These are phyloP conservation scores for Porodaedalea pini DNA, from an alignment of 1,284 basidiomycete genomes.

Conservation along the genomic window DNA sequence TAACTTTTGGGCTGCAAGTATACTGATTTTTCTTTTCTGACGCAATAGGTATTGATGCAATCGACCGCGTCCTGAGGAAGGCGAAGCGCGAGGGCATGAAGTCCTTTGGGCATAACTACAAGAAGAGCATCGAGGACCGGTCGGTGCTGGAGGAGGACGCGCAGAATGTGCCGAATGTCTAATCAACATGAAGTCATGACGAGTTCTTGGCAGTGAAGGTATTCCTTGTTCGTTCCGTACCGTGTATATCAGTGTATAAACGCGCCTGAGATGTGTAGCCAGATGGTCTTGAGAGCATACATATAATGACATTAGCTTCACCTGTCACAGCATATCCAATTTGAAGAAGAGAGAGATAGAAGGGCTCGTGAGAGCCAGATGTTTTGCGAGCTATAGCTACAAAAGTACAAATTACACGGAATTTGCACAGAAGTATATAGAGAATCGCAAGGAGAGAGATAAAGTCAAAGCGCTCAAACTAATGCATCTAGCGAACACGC, in stretches of 20 bases:
- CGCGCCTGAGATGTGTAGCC: too few relatives aligned
- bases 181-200: too few relatives aligned
- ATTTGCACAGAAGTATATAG: neutral
- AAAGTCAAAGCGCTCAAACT: neutral
- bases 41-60: slow-evolving; percentile 72
- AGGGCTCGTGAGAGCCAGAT: too few relatives aligned
- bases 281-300: too few relatives aligned
- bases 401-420: slow-evolving; percentile 9
- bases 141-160: neutral
- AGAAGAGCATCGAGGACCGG: slow-evolving; percentile 47
- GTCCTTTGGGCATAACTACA: slow-evolving; percentile 64
- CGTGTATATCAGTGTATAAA: too few relatives aligned
- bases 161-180: slow-evolving; percentile 1
- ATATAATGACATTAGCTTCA: too few relatives aligned
- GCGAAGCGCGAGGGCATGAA: slow-evolving; percentile 60
- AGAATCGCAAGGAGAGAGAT: neutral
- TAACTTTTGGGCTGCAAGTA: too few relatives aligned
- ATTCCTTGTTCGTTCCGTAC: too few relatives aligned
- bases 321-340: too few relatives aligned
- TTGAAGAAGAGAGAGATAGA: too few relatives aligned
- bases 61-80: slow-evolving; percentile 72
- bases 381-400: slow-evolving; percentile 8
- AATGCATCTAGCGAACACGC: slow-evolving; percentile 14
- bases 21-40: neutral
- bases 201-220: too few relatives aligned